Conservation (phyloP, 352 stramenopile species). For the Phytophthora quininea region DNA sequence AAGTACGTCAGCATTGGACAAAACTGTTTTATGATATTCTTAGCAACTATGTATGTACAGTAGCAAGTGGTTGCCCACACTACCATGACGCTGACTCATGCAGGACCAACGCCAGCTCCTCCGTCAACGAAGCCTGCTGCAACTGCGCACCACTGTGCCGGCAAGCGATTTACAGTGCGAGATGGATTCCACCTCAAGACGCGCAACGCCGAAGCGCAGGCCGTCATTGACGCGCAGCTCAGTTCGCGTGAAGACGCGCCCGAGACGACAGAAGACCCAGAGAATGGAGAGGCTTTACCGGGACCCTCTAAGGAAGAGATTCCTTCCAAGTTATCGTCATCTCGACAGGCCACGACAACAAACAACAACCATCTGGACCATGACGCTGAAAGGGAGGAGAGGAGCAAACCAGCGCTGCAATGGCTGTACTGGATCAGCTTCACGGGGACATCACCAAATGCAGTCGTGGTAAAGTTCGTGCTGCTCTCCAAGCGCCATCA, state of each 20-base stretch:
- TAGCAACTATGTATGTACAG: not conserved
- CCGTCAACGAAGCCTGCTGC: not conserved
- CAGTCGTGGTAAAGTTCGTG: constrained; percentile 8
- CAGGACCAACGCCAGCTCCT: not conserved
- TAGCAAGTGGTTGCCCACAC: too few species aligned
- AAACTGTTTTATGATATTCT: not conserved
- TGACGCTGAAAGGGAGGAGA: constrained; percentile 6
- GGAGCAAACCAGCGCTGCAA: constrained; percentile 5
- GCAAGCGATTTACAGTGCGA: constrained; percentile 66
- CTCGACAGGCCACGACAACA: not conserved
- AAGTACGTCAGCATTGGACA: too few species aligned
- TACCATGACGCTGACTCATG: not conserved
- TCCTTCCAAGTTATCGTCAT: not conserved
- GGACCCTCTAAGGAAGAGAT: constrained; percentile 19
- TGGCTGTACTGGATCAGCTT: constrained; percentile 21
- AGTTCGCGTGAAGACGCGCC: constrained; percentile 2
- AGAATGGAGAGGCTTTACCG: not conserved
- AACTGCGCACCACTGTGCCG: constrained; percentile 2
- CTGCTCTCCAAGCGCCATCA: constrained; percentile 38
- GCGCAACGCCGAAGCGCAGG: constrained; percentile 53
- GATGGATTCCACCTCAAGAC: constrained; percentile 77
- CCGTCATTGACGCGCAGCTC: constrained; percentile 49
- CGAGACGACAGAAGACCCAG: constrained; percentile 3
- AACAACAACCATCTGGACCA: constrained; percentile 21
- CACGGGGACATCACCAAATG: too few species aligned